Evolutionary conservation across 768 basidiomycete species (phyloP).

Genomic region (Serendipita sp.): DNA sequence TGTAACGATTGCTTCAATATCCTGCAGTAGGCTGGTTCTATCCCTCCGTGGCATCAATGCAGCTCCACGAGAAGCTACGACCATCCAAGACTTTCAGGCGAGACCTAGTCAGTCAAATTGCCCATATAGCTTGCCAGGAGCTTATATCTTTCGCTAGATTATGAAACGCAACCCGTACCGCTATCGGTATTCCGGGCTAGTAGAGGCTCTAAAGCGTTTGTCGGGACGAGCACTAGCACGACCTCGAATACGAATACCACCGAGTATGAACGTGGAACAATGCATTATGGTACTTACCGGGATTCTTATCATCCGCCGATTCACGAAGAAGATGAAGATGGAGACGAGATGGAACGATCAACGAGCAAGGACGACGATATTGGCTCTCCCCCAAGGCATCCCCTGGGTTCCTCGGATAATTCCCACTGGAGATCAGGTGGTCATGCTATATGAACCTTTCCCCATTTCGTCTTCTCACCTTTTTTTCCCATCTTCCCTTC

Average conservation of each 20-base stretch:
- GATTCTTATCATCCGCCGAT: background rate
- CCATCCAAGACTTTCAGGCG: conserved; percentile 1
- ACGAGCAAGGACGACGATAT: no score
- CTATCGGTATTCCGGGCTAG: background rate
- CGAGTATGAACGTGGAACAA: background rate
- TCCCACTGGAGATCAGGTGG: no score
- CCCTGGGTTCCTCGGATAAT: no score
- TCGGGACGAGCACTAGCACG: background rate
- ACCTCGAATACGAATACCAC: background rate
- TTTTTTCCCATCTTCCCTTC: no score
- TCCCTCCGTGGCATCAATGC: background rate
- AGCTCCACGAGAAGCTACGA: background rate
- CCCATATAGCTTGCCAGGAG: background rate
- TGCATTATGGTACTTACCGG: background rate
- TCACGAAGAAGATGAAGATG: background rate
- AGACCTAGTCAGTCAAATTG: background rate
- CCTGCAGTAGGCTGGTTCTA: background rate
- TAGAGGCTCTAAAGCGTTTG: background rate
- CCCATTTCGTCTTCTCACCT: no score
- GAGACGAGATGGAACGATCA: background rate
- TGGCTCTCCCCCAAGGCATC: no score
- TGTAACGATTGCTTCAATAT: background rate
- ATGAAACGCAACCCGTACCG: background rate
- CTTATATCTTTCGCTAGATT: background rate
- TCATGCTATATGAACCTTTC: no score